Evolutionary conservation across 2,329 filamentous ascomycete genomes (phyloP).

Genomic region (Colletotrichum spinosum): DNA sequence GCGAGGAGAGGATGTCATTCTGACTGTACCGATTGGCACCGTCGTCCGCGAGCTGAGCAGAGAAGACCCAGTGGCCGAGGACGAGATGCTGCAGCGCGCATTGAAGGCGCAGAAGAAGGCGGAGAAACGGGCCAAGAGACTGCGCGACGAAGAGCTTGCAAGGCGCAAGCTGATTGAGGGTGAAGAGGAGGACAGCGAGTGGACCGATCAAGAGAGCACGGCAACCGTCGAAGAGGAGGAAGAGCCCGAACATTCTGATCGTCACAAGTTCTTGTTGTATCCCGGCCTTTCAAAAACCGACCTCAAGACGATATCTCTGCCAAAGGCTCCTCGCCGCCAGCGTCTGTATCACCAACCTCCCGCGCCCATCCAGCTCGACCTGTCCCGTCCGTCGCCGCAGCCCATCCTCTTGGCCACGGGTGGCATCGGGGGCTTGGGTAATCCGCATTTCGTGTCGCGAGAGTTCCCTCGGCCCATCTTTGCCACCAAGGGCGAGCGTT

Average conservation of each 20-base stretch:
- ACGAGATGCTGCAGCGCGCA: conserved; percentile 52
- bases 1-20: conserved; percentile 86
- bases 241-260: conserved; percentile 57
- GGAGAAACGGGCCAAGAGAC: conserved; percentile 24
- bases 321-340: conserved; percentile 63
- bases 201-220: conserved; percentile 11
- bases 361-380: conserved; percentile 78
- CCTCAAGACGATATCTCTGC: conserved; percentile 65
- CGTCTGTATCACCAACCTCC: conserved; percentile 75
- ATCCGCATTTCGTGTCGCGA: conserved; percentile 89
- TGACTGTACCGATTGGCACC: conserved; percentile 93
- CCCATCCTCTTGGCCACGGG: conserved; percentile 90
- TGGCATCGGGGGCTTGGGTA: conserved; percentile 89
- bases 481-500: conserved; percentile 86
- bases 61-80: conserved; percentile 80
- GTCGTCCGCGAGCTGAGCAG: conserved; percentile 86
- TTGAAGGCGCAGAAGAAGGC: conserved; percentile 29
- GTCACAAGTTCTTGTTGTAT: conserved; percentile 87
- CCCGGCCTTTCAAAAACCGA: conserved; percentile 80
- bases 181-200: conserved; percentile 24
- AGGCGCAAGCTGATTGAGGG: conserved; percentile 35
- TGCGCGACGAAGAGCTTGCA: conserved; percentile 29
- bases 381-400: conserved; percentile 80
- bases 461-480: conserved; percentile 83
- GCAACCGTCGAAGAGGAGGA: conserved; percentile 39